Evolutionary conservation across 495 filamentous ascomycete genomes (phyloP), one percentile per base, ranked within the genome.

Genomic region (Xylaria palmicola): DNA sequence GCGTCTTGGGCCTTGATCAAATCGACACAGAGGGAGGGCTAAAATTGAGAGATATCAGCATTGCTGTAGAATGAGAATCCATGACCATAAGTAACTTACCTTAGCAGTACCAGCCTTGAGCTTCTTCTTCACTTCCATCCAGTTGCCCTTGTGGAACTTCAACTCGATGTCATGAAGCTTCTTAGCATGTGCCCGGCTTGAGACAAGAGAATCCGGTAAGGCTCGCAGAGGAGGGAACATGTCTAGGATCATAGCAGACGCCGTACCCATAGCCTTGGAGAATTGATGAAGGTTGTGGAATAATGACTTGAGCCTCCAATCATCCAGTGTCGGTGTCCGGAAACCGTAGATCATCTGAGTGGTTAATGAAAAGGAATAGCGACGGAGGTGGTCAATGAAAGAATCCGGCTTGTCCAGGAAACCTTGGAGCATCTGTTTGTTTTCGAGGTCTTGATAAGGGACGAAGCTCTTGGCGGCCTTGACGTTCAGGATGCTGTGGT

Each of bases 321-420:
- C 80, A 19, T 83, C 74, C 44, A 77, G 75, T 3, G 72, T 79
- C 0, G 76, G 68, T 4, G 77, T 77, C 12, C 82, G 77, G 72
- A 72, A 83, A 49, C 82, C 82, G 54, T 79, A 85, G 15, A 82
- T 74, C 79, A 85, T 84, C 17, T 74, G 78, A 4, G 81, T 84
- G 4, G 82, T 83, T 24, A 84, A 72, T 0, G 81, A 72, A 57
- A 79, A 79, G 27, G 80, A 77, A 66, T 83, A 85, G 27, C 81
- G 75, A 7, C 80, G 74, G 45, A 85, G 77, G 62, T 83, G 77
- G 49, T 80, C 70, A n/a, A 80, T 60, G 67, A 80, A 72, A 51
- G 65, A 15, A 51, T 80, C 54, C 5, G 74, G 74, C 22, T 67
- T 55, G 12, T 72, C 71, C 6, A 79, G 63, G 43, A 83, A 64